Evolutionary conservation across 106 monocot genomes (phyloP), one percentile per base, ranked within the genome.

Genomic region (Apostasia ramifera): DNA sequence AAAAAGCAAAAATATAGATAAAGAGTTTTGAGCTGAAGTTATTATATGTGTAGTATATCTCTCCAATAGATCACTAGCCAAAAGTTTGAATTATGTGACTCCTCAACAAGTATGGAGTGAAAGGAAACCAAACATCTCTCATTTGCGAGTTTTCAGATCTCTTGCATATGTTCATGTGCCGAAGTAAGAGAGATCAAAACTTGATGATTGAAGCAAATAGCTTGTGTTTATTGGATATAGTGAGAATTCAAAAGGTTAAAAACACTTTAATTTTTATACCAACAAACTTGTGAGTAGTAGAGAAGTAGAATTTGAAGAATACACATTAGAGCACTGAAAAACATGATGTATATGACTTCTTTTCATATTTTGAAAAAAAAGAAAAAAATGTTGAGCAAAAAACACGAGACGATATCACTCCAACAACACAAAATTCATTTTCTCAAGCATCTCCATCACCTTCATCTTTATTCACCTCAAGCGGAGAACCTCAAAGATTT

Each of bases 301-400:
- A 61, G 61, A 61, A 40, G 41, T 41, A 3, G 61, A 61, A 11
- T 61, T 61, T 61, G 42, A 61, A 8, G 39, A 61, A 61, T 8
- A 41, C 8, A 4, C 10, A n/a, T 57, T 26, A 57, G 5, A 57
- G 13, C 4, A 57, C 12, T 57, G 6, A 8, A 50, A 8, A 4
- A 50, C 0, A 4, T 50, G 8, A 50, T 4, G 50, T 50, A 50
- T 50, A 50, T 8, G 8, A 50, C 8, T 50, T 50, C 0, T 8
- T 50, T 8, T 14, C 8, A 50, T 50, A 50, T 50, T 50, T 50
- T 5, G 50, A 8, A 50, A 8, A 50, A 50, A 4, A 50, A 50
- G 8, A 50, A 8, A 50, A 50, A 4, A 50, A 50, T 0, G 59
- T 55, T 26, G 26, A 26, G 26, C 26, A 26, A 26, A 26, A 26